Evolutionary conservation across 495 filamentous ascomycete species (phyloP).

Genomic region (Alectoria sarmentosa): DNA sequence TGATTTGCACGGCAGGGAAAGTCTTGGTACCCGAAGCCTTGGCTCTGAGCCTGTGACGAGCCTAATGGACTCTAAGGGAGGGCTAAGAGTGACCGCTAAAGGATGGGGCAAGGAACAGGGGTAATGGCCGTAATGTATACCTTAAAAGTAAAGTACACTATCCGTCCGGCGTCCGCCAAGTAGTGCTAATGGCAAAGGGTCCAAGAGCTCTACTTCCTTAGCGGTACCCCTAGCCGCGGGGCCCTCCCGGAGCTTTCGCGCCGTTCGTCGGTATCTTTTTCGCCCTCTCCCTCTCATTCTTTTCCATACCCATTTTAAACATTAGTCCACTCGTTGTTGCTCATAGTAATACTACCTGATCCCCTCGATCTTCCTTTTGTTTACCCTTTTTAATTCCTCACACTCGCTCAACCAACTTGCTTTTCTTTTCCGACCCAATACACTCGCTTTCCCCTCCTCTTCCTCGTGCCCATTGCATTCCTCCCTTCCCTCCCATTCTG

Average conservation of each 20-base stretch:
- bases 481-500: not conserved
- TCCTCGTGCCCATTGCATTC: not conserved
- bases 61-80: not conserved
- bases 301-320: not conserved
- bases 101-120: slow-evolving; percentile 5
- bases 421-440: not conserved
- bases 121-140: too few relatives aligned
- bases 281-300: not conserved
- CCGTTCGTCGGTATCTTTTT: slow-evolving; percentile 7
- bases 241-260: slow-evolving; percentile 9
- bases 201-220: slow-evolving; percentile 1
- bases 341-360: not conserved
- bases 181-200: not conserved
- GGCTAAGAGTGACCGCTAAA: not conserved
- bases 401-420: slow-evolving; percentile 13
- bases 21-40: slow-evolving; percentile 9
- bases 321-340: slow-evolving; percentile 1
- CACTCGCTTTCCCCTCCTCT: slow-evolving; percentile 7
- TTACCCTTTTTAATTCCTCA: not conserved
- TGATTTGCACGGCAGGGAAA: slow-evolving; percentile 6
- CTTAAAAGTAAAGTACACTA: not conserved
- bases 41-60: not conserved
- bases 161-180: not conserved
- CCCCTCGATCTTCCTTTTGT: not conserved
- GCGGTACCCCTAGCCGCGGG: slow-evolving; percentile 7